Percentiles rank a stretch among this genome's conserved stretches.
Evolutionary conservation across 2,329 filamentous ascomycete genomes (phyloP).

Genomic region (Xylaria sp.): DNA sequence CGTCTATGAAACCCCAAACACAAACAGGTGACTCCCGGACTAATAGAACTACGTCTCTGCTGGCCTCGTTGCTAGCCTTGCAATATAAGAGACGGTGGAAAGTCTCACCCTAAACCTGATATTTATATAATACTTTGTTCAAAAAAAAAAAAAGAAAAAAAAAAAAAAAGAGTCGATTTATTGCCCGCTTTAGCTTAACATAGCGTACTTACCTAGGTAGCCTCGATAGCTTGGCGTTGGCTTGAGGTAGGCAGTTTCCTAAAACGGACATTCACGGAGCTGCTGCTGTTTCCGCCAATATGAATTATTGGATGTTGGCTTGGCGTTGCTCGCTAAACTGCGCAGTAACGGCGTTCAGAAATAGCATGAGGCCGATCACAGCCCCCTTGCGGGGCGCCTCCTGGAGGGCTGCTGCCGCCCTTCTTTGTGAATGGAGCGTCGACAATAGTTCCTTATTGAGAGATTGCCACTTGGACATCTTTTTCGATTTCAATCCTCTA

Average conservation of each 20-base stretch:
- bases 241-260: slow-evolving; percentile 16
- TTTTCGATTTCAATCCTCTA: slow-evolving; percentile 1
- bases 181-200: not conserved
- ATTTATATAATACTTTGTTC: too few relatives aligned
- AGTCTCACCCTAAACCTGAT: not conserved
- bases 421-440: not conserved
- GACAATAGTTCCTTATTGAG: slow-evolving; percentile 5
- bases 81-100: not conserved
- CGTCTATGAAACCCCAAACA: too few relatives aligned
- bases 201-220: not conserved
- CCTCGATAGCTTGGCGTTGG: slow-evolving; percentile 15
- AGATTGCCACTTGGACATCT: not conserved
- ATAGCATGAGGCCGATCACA: slow-evolving; percentile 10
- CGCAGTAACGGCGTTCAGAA: slow-evolving; percentile 1
- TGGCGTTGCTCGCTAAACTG: slow-evolving; percentile 16
- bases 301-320: slow-evolving; percentile 9
- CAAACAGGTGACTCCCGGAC: not conserved
- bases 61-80: too few relatives aligned
- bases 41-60: not conserved
- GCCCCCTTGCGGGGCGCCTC: not conserved
- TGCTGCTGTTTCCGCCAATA: slow-evolving; percentile 11
- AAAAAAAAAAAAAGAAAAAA: too few relatives aligned
- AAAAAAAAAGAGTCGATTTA: not conserved
- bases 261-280: slow-evolving; percentile 23
- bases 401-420: not conserved